Conservation (phyloP, 2,329 filamentous ascomycete species). For the Beauveria pseudobassiana region DNA sequence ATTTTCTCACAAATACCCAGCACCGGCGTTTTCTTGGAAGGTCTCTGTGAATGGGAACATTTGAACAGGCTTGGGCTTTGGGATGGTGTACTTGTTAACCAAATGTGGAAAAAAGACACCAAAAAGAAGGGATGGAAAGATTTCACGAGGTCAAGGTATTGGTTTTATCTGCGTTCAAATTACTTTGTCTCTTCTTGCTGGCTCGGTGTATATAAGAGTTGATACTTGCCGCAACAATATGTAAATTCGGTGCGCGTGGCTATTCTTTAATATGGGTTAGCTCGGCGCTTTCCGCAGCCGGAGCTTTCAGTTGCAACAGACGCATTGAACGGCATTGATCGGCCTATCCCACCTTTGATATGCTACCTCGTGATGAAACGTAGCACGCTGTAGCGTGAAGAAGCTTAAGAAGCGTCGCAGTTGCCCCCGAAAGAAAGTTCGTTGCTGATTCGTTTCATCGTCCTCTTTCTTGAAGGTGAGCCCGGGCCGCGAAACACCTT, state of each 20-base stretch:
- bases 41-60: background rate
- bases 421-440: background rate
- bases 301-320: background rate
- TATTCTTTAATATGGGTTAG: background rate
- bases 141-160: background rate
- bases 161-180: background rate
- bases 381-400: background rate
- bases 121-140: background rate
- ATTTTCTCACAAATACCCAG: conserved; percentile 9
- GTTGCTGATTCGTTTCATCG: too few relatives aligned
- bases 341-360: background rate
- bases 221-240: background rate
- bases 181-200: background rate
- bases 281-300: background rate
- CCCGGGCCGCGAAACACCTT: too few relatives aligned
- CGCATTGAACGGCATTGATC: background rate
- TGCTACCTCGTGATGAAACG: background rate
- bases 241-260: background rate
- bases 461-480: too few relatives aligned
- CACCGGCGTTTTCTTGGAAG: background rate
- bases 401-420: background rate
- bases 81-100: background rate
- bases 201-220: background rate
- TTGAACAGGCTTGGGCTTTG: background rate
- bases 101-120: background rate